Base-by-base conservation (phyloP, 2,329 filamentous ascomycete species). In the Sarocladium strictum region DNA sequence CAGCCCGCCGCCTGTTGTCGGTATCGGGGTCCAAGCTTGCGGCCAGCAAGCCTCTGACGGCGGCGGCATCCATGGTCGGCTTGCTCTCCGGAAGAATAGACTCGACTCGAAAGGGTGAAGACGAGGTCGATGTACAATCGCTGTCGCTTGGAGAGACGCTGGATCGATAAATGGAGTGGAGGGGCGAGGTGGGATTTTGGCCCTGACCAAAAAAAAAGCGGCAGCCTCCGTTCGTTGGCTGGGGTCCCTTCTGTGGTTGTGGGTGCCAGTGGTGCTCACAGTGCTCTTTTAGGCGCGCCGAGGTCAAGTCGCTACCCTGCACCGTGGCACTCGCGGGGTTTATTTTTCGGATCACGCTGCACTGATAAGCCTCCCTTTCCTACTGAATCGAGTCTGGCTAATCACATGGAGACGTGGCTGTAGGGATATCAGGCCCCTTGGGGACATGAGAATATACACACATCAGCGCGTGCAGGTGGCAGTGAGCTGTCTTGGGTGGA, bases 11-110 rank as follows among this genome's bases (percentile, higher is more conserved):
- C 72, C 89, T 82, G 69, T 82, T 82, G 67, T 90, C 87, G 66
- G 86, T 81, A 72, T 90, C 86, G 62, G 85, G 72, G 67, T 86
- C 84, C 70, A 92, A 83, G 62, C 87, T 91, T 67, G 86, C 84
- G 69, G 84, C 80, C 67, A 93, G 86, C 76, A 88, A 85, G 77
- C 81, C 84, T 76, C 88, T 82, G 71, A 93, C 79, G 69, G 81
- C 82, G 70, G 81, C 78, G 71, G 82, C 82, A 78, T 91, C 87
- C 88, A 92, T 92, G 70, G 67, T 65, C 61, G 61, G 58, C 50
- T 38, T 33, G 32, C 50, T 53, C 35, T 38, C 35, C 33, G 29
- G 35, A 38, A 38, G 38, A 29, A 40, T 4, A 41, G 24, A 9
- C 32, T 50, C 50, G 15, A 33, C 54, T 55, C 43, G 32, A 38